Conservation (phyloP, 805 yeast genomes). For the Teunomyces aglyptinius region DNA sequence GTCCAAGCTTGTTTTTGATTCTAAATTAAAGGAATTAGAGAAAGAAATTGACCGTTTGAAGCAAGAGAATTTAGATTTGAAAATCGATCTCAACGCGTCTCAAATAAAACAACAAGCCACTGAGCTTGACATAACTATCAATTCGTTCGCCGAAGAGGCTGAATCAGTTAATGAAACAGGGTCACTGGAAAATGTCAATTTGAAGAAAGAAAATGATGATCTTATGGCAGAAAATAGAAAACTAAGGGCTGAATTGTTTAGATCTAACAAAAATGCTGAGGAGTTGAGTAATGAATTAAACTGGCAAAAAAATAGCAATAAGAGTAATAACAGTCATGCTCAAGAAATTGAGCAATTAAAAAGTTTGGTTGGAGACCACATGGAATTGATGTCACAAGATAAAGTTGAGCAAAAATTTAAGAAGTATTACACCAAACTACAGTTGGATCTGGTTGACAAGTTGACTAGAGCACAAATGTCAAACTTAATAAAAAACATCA, state of each 20-base stretch:
- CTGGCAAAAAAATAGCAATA: background rate
- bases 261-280: background rate
- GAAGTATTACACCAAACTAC: constrained; percentile 23
- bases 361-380: constrained; percentile 16
- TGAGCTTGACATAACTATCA: background rate
- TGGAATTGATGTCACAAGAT: constrained; percentile 12
- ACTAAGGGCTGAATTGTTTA: background rate
- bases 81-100: constrained; percentile 12
- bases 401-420: constrained; percentile 21
- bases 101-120: constrained; percentile 1
- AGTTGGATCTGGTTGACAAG: constrained; percentile 28
- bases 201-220: background rate
- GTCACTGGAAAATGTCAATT: background rate
- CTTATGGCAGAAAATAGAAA: background rate
- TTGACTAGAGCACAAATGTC: constrained; percentile 26
- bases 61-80: constrained; percentile 16
- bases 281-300: constrained; percentile 3
- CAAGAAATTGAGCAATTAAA: constrained; percentile 5
- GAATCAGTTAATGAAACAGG: background rate
- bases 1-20: background rate
- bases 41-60: constrained; percentile 11
- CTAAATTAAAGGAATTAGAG: constrained; percentile 2
- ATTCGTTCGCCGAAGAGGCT: background rate
- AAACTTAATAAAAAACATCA: constrained; percentile 31
- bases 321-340: background rate